Evolutionary conservation across 257 asterid genomes (phyloP).

Genomic region (Linderniella brevidens): DNA sequence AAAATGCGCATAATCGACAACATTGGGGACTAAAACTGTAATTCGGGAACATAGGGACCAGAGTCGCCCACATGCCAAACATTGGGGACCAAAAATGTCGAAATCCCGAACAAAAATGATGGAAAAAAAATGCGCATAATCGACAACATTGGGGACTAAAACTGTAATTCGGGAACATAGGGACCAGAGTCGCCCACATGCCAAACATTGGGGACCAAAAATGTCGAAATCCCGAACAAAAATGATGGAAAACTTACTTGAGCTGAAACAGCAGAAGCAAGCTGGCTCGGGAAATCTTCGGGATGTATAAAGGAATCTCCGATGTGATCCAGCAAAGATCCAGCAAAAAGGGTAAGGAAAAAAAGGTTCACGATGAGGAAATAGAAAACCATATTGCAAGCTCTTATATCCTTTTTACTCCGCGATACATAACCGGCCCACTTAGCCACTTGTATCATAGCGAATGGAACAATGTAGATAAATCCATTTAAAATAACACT

Average conservation of each 20-base stretch:
- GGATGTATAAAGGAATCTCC: slow-evolving; percentile 74
- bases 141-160: too few relatives aligned
- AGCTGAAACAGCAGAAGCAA: slow-evolving; percentile 79
- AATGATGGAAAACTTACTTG: slow-evolving; percentile 61
- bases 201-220: too few relatives aligned
- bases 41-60: too few relatives aligned
- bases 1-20: too few relatives aligned
- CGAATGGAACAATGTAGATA: slow-evolving; percentile 61
- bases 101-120: too few relatives aligned
- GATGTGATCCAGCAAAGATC: slow-evolving; percentile 84
- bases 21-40: too few relatives aligned
- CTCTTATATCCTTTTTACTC: slow-evolving; percentile 71
- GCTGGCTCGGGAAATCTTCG: slow-evolving; percentile 64
- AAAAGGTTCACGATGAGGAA: slow-evolving; percentile 84
- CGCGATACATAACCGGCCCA: slow-evolving; percentile 61
- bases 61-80: too few relatives aligned
- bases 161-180: too few relatives aligned
- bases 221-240: too few relatives aligned
- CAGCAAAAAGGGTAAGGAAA: slow-evolving; percentile 74
- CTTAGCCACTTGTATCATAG: slow-evolving; percentile 53
- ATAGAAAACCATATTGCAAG: slow-evolving; percentile 86
- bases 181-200: too few relatives aligned
- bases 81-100: too few relatives aligned
- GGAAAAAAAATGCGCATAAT: too few relatives aligned
- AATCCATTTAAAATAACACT: slow-evolving; percentile 71